A percentile compares a stretch with the other conserved stretches of the same genome.
Conservation (phyloP, 257 asterid genomes). For the Solanum sejunctum region DNA sequence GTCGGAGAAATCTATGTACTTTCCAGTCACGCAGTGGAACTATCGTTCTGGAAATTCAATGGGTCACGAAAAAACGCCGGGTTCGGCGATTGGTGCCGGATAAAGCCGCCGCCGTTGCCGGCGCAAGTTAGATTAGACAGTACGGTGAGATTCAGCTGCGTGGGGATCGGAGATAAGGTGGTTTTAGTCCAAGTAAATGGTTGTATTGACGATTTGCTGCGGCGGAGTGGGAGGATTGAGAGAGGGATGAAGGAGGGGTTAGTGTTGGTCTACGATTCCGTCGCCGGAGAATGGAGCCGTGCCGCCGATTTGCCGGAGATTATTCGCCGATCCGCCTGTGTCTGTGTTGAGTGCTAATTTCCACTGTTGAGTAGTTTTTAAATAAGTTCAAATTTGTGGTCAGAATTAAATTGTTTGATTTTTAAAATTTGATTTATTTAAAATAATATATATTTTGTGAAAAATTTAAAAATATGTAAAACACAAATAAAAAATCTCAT, state of each 20-base stretch:
- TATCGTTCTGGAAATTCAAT: conserved; percentile 68
- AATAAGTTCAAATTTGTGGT: not conserved
- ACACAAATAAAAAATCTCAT: not conserved
- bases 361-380: not conserved
- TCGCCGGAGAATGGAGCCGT: conserved; percentile 59
- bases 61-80: conserved; percentile 22
- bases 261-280: conserved; percentile 55
- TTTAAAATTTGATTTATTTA: no score
- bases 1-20: conserved; percentile 40
- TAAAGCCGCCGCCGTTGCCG: conserved; percentile 68
- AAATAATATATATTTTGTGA: not conserved
- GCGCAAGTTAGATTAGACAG: conserved; percentile 76
- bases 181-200: conserved; percentile 73
- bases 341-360: conserved; percentile 54
- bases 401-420: not conserved
- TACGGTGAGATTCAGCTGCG: conserved; percentile 70
- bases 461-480: not conserved
- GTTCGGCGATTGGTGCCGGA: conserved; percentile 72
- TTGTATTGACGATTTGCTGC: conserved; percentile 53
- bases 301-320: conserved; percentile 66
- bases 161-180: conserved; percentile 56
- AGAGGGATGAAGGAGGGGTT: conserved; percentile 61
- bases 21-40: conserved; percentile 85
- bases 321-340: conserved; percentile 87
- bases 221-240: conserved; percentile 59